Evolutionary conservation across 805 yeast species (phyloP).

Genomic region (Ogataea philodendri): DNA sequence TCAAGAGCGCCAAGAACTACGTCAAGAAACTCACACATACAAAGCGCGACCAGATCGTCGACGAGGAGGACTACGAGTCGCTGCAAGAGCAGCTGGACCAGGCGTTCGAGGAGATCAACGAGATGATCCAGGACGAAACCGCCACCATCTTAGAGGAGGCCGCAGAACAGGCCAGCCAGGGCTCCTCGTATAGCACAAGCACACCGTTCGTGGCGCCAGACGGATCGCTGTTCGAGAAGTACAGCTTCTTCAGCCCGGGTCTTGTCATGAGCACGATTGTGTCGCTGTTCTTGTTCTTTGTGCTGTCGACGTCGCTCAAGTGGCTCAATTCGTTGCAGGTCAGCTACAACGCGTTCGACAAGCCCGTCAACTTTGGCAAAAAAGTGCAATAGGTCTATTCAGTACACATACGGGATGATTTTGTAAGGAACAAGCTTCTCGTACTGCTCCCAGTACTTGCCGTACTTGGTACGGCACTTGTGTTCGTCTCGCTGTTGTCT

Average conservation of each 20-base stretch:
- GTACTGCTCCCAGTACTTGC: slow-evolving; percentile 82
- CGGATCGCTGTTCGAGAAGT: slow-evolving; percentile 56
- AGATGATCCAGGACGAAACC: slow-evolving; percentile 28
- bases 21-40: slow-evolving; percentile 14
- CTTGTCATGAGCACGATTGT: slow-evolving; percentile 74
- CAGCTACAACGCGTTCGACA: slow-evolving; percentile 80
- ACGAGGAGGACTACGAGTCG: slow-evolving; percentile 27
- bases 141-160: slow-evolving; percentile 23
- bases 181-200: slow-evolving; percentile 3
- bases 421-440: slow-evolving; percentile 80
- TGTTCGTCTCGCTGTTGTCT: slow-evolving; percentile 90
- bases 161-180: neutral
- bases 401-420: slow-evolving; percentile 86
- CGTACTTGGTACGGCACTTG: slow-evolving; percentile 84
- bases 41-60: slow-evolving; percentile 21
- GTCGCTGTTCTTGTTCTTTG: slow-evolving; percentile 52
- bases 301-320: slow-evolving; percentile 59
- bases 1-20: slow-evolving; percentile 19
- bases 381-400: slow-evolving; percentile 38
- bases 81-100: slow-evolving; percentile 31
- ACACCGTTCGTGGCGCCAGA: slow-evolving; percentile 15
- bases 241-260: slow-evolving; percentile 77
- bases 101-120: slow-evolving; percentile 32
- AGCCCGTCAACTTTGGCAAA: slow-evolving; percentile 52
- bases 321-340: slow-evolving; percentile 75